Evolutionary conservation across 805 yeast genomes (phyloP), one percentile per base, ranked within the genome.

Genomic region (Lipomyces sp.): DNA sequence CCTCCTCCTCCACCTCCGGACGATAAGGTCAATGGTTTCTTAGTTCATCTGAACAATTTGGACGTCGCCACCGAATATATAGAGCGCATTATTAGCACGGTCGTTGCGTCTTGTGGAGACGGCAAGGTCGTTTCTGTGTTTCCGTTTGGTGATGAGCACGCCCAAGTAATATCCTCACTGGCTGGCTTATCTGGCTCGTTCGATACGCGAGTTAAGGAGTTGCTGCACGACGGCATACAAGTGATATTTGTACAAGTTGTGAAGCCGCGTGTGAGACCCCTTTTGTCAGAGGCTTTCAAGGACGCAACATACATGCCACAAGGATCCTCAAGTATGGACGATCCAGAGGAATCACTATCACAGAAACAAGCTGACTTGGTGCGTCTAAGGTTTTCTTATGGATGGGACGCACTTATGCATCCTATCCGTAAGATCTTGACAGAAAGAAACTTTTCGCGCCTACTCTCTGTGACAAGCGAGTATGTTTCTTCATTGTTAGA

Each of bases 41-140:
- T 92, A 53, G 79, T 90, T 0, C 85, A 88, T 65, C 79, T 92
- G 66, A 93, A 94, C 77, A 87, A 96, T 1, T 80, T 92, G 3
- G 86, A 88, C 10, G 78, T 87, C 54, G 87, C 90, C 32, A 82
- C 84, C 30, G 81, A 80, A 6, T 90, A 90, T 73, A 80, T 90
- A 42, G 75, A 78, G 11, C 85, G 84, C 64, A 77, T 90, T 50
- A 71, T 87, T 8, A 78, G 76, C n/a, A 83, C 84, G 57, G 74
- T 65, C 11, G 64, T 64, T 4, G 59, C 66, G 5, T 48, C 66
- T 13, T 62, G 75, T 33, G 65, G 70, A 29, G 75, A 68, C 34
- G 71, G 69, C 10, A 61, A 66, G 24, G 68, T 62, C 11, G 65
- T 67, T 13, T 63, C 67, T 1, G 71, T 64, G n/a, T 30, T 74